phyloP scores from a whole-genome alignment of 371 early-diverging fungal species.

The Mortierella sp. region DNA sequence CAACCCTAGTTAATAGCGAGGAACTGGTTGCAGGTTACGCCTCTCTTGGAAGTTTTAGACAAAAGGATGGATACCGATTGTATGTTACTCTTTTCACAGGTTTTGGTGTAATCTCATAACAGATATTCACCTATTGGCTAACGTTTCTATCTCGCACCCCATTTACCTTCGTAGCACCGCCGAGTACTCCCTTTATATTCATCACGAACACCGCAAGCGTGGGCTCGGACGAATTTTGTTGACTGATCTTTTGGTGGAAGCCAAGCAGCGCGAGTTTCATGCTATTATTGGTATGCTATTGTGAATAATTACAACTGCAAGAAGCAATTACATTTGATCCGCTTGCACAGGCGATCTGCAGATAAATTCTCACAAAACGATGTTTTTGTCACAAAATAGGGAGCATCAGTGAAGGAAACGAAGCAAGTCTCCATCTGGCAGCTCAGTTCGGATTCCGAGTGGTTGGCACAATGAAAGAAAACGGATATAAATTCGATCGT shows the following conservation, averaged over 20 bases:
- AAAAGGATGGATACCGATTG: constrained; percentile 54
- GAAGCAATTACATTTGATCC: neutral
- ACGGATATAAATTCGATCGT: constrained; percentile 46
- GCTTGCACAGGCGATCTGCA: neutral
- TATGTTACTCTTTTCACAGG: no score
- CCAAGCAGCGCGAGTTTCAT: constrained; percentile 36
- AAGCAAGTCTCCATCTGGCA: constrained; percentile 35
- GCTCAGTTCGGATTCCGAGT: constrained; percentile 48
- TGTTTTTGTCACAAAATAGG: constrained; percentile 11
- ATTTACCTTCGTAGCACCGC: constrained; percentile 36
- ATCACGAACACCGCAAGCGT: constrained; percentile 46
- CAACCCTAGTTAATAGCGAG: constrained; percentile 13
- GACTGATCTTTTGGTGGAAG: constrained; percentile 31
- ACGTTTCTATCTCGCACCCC: no score
- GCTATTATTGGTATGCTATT: constrained; percentile 45
- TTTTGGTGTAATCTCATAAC: no score
- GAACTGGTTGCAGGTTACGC: constrained; percentile 40
- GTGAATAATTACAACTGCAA: neutral
- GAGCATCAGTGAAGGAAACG: constrained; percentile 53
- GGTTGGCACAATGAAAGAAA: constrained; percentile 43
- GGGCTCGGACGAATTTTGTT: constrained; percentile 39
- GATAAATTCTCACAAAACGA: neutral
- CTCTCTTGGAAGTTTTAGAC: constrained; percentile 39
- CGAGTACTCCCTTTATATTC: constrained; percentile 51
- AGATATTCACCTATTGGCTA: neutral